Evolutionary conservation across 2,329 filamentous ascomycete genomes (phyloP), one percentile per base, ranked within the genome.

Genomic region (Volutella citrinella): DNA sequence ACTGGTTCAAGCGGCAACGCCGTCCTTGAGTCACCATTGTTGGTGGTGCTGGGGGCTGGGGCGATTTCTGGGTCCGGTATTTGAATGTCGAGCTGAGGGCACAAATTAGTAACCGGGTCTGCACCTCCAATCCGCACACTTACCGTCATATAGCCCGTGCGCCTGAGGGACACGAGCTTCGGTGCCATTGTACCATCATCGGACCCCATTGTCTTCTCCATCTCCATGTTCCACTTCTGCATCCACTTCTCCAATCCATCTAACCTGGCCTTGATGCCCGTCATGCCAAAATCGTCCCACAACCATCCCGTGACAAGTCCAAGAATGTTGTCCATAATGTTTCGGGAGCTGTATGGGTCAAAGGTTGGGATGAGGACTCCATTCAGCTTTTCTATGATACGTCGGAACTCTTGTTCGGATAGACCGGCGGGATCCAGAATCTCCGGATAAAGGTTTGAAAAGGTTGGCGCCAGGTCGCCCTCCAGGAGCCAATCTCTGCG

Each of bases 371-470:
- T 67, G 12, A 97, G 66, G 44, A 87, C 80, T 10, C 76, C 66
- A 55, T 98, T 98, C 34, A 97, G 73, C 52, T 82, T 85, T 39
- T 89, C 80, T 35, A 98, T 79, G 19, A 97, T 67, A 10, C 73
- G 72, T 5, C 93, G 80, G 55, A 98, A 98, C 51, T 95, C 87
- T 39, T 83, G 82, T 60, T 98, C 93, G 2, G 79, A 75, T 26
- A 98, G 66, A 19, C 90, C 79, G 0, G 78, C 79, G 1, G 89
- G 87, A 47, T 96, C 90, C 7, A 98, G 70, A 38, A 98, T 95
- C 57, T 98, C 93, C 0, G 93, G 93, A 54, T 98, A 98, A 4
- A 96, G 71, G 52, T 97, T 96, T 12, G 87, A 93, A 57, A 94
- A 97, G 0, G 90, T 88, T 1, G 93, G 93, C 2, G 90, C 91